Base-by-base conservation (phyloP, 805 yeast genomes). In the Lipomyces kockii region DNA sequence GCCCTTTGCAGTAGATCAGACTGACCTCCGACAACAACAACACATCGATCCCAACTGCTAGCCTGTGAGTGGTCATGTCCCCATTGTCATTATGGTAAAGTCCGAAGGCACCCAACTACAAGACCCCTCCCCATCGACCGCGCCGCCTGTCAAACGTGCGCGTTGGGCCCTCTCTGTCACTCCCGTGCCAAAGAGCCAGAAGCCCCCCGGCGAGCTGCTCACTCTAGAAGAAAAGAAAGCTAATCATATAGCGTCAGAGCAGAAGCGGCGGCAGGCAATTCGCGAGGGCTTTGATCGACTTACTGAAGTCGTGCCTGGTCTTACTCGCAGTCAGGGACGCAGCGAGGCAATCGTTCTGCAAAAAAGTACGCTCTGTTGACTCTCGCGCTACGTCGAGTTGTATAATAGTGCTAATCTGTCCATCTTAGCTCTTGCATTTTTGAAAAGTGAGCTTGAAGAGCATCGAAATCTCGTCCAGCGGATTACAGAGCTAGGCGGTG, bases 191-290 rank as follows among this genome's bases (percentile, higher is more conserved):
- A 70, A 70, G 39, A 57, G 71, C n/a, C 66, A 62, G 49, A 71
- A 71, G 49, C 73, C 72, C 22, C 71, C 72, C 2, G 73, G 73
- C 49, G 73, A 71, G 52, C 64, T 69, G 12, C 67, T 77, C 53
- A 74, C 79, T 1, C 69, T 71, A 27, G 78, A 76, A 53, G 78
- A 77, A 68, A 77, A 77, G 63, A 76, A 74, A 63, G 88, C 88
- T 4, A 90, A 89, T 72, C 97, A 90, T 74, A 89, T 91, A 7
- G 90, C 90, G 4, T 88, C 93, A 0, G 98, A 93, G 76, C 93
- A 92, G 76, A 90, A 89, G 74, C 82, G 98, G 73, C 82, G 98
- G 69, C 91, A 88, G 71, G 91, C 93, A 54, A 91, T 94, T 27
- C 81, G 98, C 57, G 85, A 87, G 9, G 93, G 92, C 9, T 93